Conservation (phyloP, 2,329 filamentous ascomycete species). For the Stromatinia cepivora region DNA sequence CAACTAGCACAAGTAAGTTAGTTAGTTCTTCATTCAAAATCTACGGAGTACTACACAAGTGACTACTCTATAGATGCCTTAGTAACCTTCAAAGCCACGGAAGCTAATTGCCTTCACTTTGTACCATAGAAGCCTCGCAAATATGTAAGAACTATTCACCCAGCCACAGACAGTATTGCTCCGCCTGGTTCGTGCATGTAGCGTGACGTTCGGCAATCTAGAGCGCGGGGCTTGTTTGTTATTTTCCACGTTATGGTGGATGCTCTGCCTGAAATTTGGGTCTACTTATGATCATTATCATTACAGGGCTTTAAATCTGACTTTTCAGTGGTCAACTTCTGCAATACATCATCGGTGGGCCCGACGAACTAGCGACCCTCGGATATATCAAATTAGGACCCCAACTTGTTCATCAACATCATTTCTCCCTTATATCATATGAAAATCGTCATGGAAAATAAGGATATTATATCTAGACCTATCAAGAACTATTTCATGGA, state of each 20-base stretch:
- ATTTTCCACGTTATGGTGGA: conserved; percentile 18
- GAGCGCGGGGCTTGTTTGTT: conserved; percentile 13
- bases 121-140: conserved; percentile 19
- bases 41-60: neutral
- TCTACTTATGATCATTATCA: conserved; percentile 11
- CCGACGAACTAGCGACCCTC: conserved; percentile 29
- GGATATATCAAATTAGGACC: conserved; percentile 23
- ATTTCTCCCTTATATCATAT: conserved; percentile 18
- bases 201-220: conserved; percentile 20
- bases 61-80: conserved; percentile 1
- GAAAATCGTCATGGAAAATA: neutral
- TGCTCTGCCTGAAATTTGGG: conserved; percentile 21
- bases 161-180: conserved; percentile 20
- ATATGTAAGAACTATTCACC: conserved; percentile 7
- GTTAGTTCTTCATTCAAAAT: neutral
- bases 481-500: neutral
- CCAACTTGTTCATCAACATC: conserved; percentile 25
- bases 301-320: conserved; percentile 22
- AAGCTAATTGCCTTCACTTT: neutral
- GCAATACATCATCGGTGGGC: conserved; percentile 28
- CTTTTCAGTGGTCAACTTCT: conserved; percentile 19
- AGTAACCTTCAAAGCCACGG: conserved; percentile 7
- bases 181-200: conserved; percentile 19
- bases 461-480: neutral
- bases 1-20: neutral